Evolutionary conservation across 1,284 basidiomycete genomes (phyloP).

Genomic region (Ganoderma leucocontextum): DNA sequence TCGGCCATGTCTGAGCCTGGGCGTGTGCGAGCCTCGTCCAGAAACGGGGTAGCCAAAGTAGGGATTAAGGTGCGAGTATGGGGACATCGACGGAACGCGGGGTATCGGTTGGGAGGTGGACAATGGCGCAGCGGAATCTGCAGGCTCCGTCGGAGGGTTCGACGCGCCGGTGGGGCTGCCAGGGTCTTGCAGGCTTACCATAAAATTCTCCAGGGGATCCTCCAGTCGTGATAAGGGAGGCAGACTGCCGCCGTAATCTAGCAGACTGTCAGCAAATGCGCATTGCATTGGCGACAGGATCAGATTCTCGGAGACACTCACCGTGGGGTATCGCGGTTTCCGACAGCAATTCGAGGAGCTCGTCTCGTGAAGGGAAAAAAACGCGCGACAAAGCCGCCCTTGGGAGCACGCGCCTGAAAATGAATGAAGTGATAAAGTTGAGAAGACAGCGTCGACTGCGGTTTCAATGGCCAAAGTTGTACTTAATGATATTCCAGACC

Average conservation of each 20-base stretch:
- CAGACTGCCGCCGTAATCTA: slow-evolving; percentile 71
- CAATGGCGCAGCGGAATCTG: slow-evolving; percentile 5
- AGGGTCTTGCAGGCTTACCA: slow-evolving; percentile 8
- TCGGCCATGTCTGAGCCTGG: slow-evolving; percentile 63
- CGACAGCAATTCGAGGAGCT: slow-evolving; percentile 69
- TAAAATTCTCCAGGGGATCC: slow-evolving; percentile 49
- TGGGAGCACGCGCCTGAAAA: slow-evolving; percentile 71
- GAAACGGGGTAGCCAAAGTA: slow-evolving; percentile 84
- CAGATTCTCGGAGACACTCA: slow-evolving; percentile 40
- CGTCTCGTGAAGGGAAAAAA: slow-evolving; percentile 71
- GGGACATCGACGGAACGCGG: slow-evolving; percentile 45
- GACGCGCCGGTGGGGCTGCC: slow-evolving; percentile 7
- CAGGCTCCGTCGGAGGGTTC: slow-evolving; percentile 4
- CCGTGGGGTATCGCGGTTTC: slow-evolving; percentile 64
- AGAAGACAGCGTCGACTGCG: slow-evolving; percentile 20
- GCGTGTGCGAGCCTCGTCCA: slow-evolving; percentile 36
- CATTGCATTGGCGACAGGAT: slow-evolving; percentile 17
- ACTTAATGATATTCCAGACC: slow-evolving; percentile 81
- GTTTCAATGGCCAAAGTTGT: slow-evolving; percentile 34
- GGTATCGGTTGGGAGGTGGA: slow-evolving; percentile 14
- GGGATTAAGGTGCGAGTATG: slow-evolving; percentile 73
- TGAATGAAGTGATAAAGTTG: slow-evolving; percentile 24
- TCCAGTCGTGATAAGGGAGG: slow-evolving; percentile 54
- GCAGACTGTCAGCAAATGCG: slow-evolving; percentile 7
- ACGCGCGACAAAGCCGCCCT: slow-evolving; percentile 73